Conservation (phyloP, 2,329 filamentous ascomycete genomes). For the Fusarium subtropicale region DNA sequence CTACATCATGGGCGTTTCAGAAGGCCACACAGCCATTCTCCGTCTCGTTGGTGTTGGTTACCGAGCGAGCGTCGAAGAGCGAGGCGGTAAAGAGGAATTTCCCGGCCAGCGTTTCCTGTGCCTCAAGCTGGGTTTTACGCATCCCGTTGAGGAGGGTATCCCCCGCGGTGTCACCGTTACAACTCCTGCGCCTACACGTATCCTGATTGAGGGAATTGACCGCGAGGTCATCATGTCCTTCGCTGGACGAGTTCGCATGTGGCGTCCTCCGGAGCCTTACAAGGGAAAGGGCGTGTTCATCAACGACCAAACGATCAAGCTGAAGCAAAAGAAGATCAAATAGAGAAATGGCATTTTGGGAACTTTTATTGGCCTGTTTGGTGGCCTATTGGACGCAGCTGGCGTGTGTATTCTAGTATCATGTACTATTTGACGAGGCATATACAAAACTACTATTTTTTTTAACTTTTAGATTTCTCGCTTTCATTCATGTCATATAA, state of each 20-base stretch:
- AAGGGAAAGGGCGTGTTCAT: slow-evolving; percentile 99
- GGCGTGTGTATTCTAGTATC: slow-evolving; percentile 49
- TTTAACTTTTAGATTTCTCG: slow-evolving; percentile 31
- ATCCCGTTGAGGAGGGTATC: slow-evolving; percentile 90
- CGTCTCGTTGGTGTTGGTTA: slow-evolving; percentile 96
- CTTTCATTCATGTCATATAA: slow-evolving; percentile 15
- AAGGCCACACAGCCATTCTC: slow-evolving; percentile 94
- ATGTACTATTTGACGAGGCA: slow-evolving; percentile 49
- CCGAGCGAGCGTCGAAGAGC: slow-evolving; percentile 85
- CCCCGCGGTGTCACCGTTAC: slow-evolving; percentile 86
- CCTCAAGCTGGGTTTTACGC: slow-evolving; percentile 95
- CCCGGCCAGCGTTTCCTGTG: slow-evolving; percentile 89
- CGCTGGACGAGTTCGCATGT: slow-evolving; percentile 86
- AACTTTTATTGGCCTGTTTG: slow-evolving; percentile 12
- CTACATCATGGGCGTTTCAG: slow-evolving; percentile 91
- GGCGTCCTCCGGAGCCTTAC: slow-evolving; percentile 95
- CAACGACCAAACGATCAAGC: slow-evolving; percentile 95
- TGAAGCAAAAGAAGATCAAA: slow-evolving; percentile 98
- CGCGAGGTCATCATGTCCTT: slow-evolving; percentile 91
- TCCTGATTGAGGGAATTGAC: slow-evolving; percentile 88
- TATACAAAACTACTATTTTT: slow-evolving; percentile 47
- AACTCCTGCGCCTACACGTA: slow-evolving; percentile 89
- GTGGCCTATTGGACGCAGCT: slow-evolving; percentile 41
- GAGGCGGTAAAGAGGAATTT: slow-evolving; percentile 78
- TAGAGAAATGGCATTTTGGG: slow-evolving; percentile 57